phyloP scores from a whole-genome alignment of 176 grass and related monocot species.

The Thalia dealbata region DNA sequence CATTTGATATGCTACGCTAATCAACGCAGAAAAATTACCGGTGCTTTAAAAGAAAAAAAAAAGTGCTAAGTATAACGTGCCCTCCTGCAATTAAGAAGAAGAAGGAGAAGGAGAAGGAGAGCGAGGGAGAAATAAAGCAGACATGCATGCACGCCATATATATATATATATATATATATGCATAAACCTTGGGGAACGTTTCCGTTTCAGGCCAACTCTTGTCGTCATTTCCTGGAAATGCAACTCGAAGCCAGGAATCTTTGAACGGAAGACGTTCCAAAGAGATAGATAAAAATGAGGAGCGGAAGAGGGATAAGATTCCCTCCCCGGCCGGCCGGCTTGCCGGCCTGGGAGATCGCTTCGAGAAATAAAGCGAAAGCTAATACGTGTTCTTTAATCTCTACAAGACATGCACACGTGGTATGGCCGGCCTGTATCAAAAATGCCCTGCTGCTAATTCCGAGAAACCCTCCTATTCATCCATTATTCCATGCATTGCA shows the following conservation, averaged over 20 bases:
- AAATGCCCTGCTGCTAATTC: not conserved
- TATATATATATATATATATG: too few species aligned
- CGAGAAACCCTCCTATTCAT: not conserved
- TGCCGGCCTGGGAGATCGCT: slow-evolving; percentile 1
- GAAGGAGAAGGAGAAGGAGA: too few species aligned
- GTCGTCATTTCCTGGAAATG: not conserved
- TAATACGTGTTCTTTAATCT: not conserved
- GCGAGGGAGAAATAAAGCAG: too few species aligned
- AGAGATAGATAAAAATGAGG: not conserved
- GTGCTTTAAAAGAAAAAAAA: too few species aligned
- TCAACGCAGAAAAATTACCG: too few species aligned
- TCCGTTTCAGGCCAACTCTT: not conserved
- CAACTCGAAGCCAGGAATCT: slow-evolving; percentile 2
- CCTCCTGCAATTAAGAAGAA: too few species aligned
- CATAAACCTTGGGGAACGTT: not conserved
- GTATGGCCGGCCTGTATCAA: not conserved
- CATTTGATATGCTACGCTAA: too few species aligned
- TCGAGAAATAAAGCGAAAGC: slow-evolving; percentile 18
- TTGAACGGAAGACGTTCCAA: not conserved
- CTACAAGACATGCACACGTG: slow-evolving; percentile 15
- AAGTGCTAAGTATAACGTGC: too few species aligned
- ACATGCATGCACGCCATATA: too few species aligned
- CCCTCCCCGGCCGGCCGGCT: too few species aligned
- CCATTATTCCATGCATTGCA: not conserved
- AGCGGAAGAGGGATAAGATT: not conserved